A percentile compares a stretch with the other conserved stretches of the same genome.
These are phyloP conservation scores for Benincasa hispida DNA, from an alignment of 306 rosid genomes.

Conservation along the genomic window DNA sequence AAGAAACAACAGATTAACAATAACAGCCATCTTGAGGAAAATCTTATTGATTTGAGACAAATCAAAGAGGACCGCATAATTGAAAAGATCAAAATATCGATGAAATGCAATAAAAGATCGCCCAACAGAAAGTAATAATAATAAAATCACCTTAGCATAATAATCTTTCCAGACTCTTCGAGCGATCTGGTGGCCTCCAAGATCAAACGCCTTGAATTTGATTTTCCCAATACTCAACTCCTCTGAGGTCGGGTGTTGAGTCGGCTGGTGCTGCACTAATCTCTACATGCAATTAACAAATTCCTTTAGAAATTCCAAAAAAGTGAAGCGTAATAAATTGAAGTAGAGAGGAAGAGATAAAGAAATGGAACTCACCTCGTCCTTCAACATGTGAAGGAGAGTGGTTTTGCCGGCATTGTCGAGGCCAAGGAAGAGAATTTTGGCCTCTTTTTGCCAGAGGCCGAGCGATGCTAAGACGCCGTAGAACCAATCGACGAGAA, in stretches of 20 bases:
- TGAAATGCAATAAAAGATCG: background rate
- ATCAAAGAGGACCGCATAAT: background rate
- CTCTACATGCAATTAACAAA: conserved; percentile 36
- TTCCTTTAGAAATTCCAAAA: background rate
- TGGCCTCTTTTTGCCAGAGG: conserved; percentile 95
- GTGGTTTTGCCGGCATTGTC: conserved; percentile 97
- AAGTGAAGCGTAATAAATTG: background rate
- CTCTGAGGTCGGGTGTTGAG: conserved; percentile 85
- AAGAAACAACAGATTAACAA: background rate
- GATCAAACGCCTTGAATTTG: conserved; percentile 91
- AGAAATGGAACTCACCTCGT: conserved; percentile 46
- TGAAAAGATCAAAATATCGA: background rate
- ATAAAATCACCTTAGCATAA: conserved; percentile 61
- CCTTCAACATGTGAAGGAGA: conserved; percentile 93
- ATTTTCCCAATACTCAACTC: conserved; percentile 89
- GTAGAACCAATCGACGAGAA: conserved; percentile 83
- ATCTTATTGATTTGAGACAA: background rate
- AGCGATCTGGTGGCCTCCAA: conserved; percentile 93
- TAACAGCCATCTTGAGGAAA: background rate
- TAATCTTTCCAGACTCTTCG: conserved; percentile 95
- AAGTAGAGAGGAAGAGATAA: background rate
- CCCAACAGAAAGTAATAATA: background rate
- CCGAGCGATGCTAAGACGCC: conserved; percentile 88
- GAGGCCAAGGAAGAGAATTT: conserved; percentile 86
- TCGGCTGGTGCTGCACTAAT: conserved; percentile 91